Base-by-base conservation (phyloP, 2,329 filamentous ascomycete species). In the Tetracladium maxilliforme region DNA sequence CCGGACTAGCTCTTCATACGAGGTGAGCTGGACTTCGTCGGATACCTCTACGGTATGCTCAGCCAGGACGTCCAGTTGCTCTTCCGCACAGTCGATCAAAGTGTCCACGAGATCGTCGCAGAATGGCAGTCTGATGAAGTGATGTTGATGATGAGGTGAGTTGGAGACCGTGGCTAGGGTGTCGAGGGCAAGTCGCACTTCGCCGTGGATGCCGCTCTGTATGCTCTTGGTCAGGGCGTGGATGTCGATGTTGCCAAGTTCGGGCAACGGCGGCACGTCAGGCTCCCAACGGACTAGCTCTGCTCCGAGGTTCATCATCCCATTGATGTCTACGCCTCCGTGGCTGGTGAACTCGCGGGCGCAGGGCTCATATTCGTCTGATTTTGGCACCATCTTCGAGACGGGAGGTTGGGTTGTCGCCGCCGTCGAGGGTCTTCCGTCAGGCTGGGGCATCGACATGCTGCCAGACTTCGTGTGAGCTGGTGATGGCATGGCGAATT, bases 51-150 rank as follows among this genome's bases (percentile, higher is more conserved):
- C 70, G 2, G 83, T 76, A 43, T 87, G 74, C 34, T 93, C 82
- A 1, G 75, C 77, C n/a, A 98, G 61, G 8, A 80, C 47, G 19
- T 93, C 83, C 14, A 87, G 58, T 45, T 94, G 83, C 9, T 86
- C 78, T 47, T 94, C 84, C 2, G 82, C 90, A 44, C 82, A 93
- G 37, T 95, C 90, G 17, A 94, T 59, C 25, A 98, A 53, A 1
- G 79, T 77, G 31, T 95, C 90, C 11, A 93, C 64, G 29, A 98
- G 52, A 44, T 95, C 90, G 29, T 93, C 86, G 42, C 82, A 92
- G 27, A 70, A 69, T 29, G 72, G 62, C 20, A 93, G 55, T n/a
- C n/a, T n/a, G n/a, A n/a, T n/a, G n/a, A n/a, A n/a, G 21, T 72
- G 63, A 12, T 75, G 58, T n/a, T 64, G 61, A 14, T 76, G 62